Conservation (phyloP, 2,329 filamentous ascomycete genomes). For the Onygenales sp. region DNA sequence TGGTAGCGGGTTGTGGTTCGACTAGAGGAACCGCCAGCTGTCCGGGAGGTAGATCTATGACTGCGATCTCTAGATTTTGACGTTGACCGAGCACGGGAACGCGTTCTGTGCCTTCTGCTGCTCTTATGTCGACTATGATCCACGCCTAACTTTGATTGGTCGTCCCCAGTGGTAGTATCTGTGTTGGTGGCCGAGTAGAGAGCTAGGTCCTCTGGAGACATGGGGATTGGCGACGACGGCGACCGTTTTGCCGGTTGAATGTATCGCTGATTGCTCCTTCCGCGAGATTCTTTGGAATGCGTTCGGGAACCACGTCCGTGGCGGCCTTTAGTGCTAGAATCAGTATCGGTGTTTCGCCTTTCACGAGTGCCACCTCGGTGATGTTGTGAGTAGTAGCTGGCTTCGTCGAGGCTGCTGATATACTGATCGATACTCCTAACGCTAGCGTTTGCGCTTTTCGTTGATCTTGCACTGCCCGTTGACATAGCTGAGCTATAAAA, state of each 20-base stretch:
- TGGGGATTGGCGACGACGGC: conserved; percentile 83
- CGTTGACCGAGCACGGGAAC: conserved; percentile 3
- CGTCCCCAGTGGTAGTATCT: conserved; percentile 24
- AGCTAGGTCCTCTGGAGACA: conserved; percentile 77
- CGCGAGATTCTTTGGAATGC: conserved; percentile 56
- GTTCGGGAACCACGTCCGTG: conserved; percentile 47
- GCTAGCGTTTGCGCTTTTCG: conserved; percentile 49
- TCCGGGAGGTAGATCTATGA: conserved; percentile 29
- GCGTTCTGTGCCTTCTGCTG: conserved; percentile 46
- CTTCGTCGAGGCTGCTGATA: conserved; percentile 75
- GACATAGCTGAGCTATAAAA: conserved; percentile 26
- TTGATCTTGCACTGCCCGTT: conserved; percentile 39
- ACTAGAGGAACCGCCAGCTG: conserved; percentile 24
- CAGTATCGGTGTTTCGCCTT: conserved; percentile 44
- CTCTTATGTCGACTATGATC: conserved; percentile 21
- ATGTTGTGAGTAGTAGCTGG: conserved; percentile 52
- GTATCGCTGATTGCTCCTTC: conserved; percentile 55
- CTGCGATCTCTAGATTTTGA: conserved; percentile 19
- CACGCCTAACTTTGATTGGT: conserved; percentile 28
- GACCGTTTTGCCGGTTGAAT: conserved; percentile 74
- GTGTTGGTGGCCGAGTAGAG: conserved; percentile 37
- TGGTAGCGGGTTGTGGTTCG: conserved; percentile 30
- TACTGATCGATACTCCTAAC: conserved; percentile 69
- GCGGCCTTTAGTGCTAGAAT: conserved; percentile 34
- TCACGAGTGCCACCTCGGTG: conserved; percentile 35